A percentile compares a stretch with the other conserved stretches of the same genome.
Conservation (phyloP, 257 asterid species). For the Fraxinus quadrangulata region DNA sequence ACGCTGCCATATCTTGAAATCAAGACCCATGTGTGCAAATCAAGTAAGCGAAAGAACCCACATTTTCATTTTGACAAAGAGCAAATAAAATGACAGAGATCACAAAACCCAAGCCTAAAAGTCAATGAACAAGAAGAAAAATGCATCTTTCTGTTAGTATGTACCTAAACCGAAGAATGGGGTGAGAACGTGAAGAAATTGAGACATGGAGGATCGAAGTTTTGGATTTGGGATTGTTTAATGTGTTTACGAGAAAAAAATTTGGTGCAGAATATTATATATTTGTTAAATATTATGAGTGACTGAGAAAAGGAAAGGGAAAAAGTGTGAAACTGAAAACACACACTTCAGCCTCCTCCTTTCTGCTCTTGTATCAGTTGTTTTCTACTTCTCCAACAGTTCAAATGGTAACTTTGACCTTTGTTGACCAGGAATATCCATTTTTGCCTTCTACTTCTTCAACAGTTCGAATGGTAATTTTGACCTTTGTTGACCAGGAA, state of each 20-base stretch:
- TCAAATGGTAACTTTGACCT: no score
- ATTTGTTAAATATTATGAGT: conserved; percentile 28
- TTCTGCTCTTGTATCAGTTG: conserved; percentile 32
- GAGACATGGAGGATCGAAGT: conserved; percentile 37
- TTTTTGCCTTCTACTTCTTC: no score
- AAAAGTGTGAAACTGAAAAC: conserved; percentile 39
- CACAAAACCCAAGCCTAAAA: conserved; percentile 24
- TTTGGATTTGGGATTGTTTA: conserved; percentile 9
- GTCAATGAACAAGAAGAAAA: not conserved
- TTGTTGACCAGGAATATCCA: no score
- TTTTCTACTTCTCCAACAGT: no score
- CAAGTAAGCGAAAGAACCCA: conserved; percentile 26
- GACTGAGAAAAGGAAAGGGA: conserved; percentile 13
- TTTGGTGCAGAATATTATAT: conserved; percentile 9
- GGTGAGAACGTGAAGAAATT: conserved; percentile 20
- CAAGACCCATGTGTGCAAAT: conserved; percentile 26
- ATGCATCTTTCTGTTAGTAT: not conserved
- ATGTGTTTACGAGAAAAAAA: conserved; percentile 24
- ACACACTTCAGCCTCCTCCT: conserved; percentile 52
- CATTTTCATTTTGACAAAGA: conserved; percentile 32
- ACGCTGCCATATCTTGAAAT: conserved; percentile 10
- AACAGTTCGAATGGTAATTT: no score
- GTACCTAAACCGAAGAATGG: conserved; percentile 38
- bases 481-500: no score
- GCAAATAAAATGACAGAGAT: conserved; percentile 28